Percentiles rank a stretch among this genome's conserved stretches.
Conservation (phyloP, 139 green algal genomes). For the Dunaliella primolecta region DNA sequence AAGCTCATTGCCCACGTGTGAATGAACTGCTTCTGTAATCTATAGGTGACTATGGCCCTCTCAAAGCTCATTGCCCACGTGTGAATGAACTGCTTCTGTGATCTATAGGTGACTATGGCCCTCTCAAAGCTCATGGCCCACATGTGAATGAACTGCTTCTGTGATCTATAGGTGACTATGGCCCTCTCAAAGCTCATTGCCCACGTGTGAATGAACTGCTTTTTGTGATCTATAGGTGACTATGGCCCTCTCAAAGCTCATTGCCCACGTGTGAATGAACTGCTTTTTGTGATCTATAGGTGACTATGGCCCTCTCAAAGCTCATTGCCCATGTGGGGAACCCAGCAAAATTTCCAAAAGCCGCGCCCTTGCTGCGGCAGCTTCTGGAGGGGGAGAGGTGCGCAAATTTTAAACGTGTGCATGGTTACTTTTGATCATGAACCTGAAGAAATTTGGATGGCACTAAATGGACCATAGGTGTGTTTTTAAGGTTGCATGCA, state of each 20-base stretch:
- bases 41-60: too few species aligned
- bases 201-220: background rate
- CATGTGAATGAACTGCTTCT: background rate
- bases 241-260: background rate
- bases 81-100: background rate
- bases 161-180: background rate
- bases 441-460: too few species aligned
- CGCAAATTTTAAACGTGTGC: too few species aligned
- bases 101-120: too few species aligned
- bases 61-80: background rate
- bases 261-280: background rate
- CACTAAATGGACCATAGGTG: too few species aligned
- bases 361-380: slow-evolving; percentile 63
- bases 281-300: slow-evolving; percentile 11
- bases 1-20: too few species aligned
- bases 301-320: slow-evolving; percentile 51
- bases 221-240: background rate
- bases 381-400: slow-evolving; percentile 41
- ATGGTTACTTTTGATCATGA: too few species aligned
- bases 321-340: slow-evolving; percentile 60
- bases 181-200: background rate
- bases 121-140: background rate
- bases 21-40: too few species aligned
- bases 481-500: too few species aligned
- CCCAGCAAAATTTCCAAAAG: slow-evolving; percentile 71